Evolutionary conservation across 2,329 filamentous ascomycete genomes (phyloP).

Genomic region (Penicillium sp.): DNA sequence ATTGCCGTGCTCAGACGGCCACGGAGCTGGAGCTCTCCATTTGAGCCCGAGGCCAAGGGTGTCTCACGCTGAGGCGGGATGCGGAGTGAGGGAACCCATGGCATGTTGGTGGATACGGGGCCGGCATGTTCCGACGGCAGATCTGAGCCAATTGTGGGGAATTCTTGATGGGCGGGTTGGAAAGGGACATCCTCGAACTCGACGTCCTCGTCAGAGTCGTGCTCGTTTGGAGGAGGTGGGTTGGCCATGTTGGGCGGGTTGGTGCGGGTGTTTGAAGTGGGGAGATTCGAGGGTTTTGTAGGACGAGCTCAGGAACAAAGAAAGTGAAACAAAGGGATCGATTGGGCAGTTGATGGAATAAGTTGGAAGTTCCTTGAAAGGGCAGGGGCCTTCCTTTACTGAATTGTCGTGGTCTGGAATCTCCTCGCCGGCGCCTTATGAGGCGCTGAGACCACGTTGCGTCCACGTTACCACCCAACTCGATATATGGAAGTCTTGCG

Average conservation of each 20-base stretch:
- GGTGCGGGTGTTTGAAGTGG: neutral
- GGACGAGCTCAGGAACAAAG: neutral
- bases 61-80: conserved; percentile 59
- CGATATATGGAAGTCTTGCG: neutral
- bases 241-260: conserved; percentile 1
- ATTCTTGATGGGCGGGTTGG: conserved; percentile 2
- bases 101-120: neutral
- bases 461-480: neutral
- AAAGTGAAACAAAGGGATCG: neutral
- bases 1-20: conserved; percentile 25
- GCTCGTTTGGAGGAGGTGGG: neutral
- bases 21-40: conserved; percentile 58
- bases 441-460: neutral
- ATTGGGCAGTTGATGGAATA: neutral
- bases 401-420: neutral
- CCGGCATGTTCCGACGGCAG: neutral
- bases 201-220: conserved; percentile 27
- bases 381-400: neutral
- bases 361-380: neutral
- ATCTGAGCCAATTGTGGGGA: neutral
- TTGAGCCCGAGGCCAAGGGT: conserved; percentile 61
- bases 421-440: neutral
- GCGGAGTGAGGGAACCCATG: conserved; percentile 39
- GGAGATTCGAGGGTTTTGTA: neutral
- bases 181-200: conserved; percentile 33